Conservation (phyloP, 257 asterid genomes). For the Przewalskia tangutica region DNA sequence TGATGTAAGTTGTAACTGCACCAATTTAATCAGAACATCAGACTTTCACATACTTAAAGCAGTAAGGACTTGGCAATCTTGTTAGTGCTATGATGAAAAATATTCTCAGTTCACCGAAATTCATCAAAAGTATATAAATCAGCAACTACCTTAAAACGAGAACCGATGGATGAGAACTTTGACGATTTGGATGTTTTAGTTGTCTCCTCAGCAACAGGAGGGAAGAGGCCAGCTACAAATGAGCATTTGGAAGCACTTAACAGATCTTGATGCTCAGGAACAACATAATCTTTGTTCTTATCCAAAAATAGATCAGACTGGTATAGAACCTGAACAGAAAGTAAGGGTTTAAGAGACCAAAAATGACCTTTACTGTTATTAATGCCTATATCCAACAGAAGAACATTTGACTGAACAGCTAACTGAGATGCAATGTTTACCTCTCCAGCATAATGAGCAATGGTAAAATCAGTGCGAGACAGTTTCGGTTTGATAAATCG, state of each 20-base stretch:
- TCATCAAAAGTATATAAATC: not conserved
- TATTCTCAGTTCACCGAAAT: constrained; percentile 1
- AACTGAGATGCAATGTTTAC: constrained; percentile 21
- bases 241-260: constrained; percentile 69
- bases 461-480: constrained; percentile 89
- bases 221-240: constrained; percentile 83
- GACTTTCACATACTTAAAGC: constrained; percentile 1
- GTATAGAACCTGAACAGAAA: constrained; percentile 67
- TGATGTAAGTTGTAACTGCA: constrained; percentile 86
- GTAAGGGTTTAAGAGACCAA: constrained; percentile 7
- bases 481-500: constrained; percentile 95
- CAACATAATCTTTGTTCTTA: constrained; percentile 96
- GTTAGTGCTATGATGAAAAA: not conserved
- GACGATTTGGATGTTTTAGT: constrained; percentile 79
- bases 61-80: not conserved
- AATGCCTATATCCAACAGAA: not conserved
- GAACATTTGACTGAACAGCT: not conserved
- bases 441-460: constrained; percentile 99
- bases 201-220: constrained; percentile 73
- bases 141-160: constrained; percentile 76
- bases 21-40: constrained; percentile 22
- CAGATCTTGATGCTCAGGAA: constrained; percentile 95
- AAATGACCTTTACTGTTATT: not conserved
- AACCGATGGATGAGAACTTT: constrained; percentile 93
- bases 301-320: constrained; percentile 95